Conservation (phyloP, 2,329 filamentous ascomycete species). For the Aspergillus calidoustus region DNA sequence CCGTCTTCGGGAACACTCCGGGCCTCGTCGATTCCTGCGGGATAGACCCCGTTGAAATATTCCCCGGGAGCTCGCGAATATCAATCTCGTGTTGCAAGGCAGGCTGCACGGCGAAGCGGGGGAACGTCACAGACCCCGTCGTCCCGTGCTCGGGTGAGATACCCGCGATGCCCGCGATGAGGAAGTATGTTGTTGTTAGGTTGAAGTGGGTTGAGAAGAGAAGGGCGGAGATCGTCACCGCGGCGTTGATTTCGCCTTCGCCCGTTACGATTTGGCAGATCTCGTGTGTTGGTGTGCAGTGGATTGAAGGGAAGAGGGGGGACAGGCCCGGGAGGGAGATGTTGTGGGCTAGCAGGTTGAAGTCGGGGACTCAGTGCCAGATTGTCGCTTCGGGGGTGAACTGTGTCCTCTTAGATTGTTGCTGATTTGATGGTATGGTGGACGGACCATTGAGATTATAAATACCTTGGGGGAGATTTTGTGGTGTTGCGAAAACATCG, state of each 20-base stretch:
- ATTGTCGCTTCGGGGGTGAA: slow-evolving; percentile 65
- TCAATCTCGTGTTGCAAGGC: slow-evolving; percentile 78
- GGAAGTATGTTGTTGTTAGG: slow-evolving; percentile 70
- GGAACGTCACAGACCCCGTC: slow-evolving; percentile 68
- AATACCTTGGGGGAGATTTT: slow-evolving; percentile 47
- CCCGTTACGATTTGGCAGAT: slow-evolving; percentile 73
- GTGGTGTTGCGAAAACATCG: not conserved
- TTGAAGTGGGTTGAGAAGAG: slow-evolving; percentile 67
- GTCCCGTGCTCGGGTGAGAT: slow-evolving; percentile 71
- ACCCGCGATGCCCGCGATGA: slow-evolving; percentile 75
- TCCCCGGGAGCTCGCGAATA: slow-evolving; percentile 66
- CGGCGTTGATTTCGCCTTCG: slow-evolving; percentile 76
- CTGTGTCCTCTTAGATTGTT: slow-evolving; percentile 40
- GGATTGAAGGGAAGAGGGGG: slow-evolving; percentile 66
- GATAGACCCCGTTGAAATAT: slow-evolving; percentile 71
- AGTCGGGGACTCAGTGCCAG: slow-evolving; percentile 64
- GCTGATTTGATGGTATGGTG: not conserved
- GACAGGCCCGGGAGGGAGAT: slow-evolving; percentile 67
- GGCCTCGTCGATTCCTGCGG: slow-evolving; percentile 63
- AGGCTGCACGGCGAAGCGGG: slow-evolving; percentile 73
- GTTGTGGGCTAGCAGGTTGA: slow-evolving; percentile 61
- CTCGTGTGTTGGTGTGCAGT: slow-evolving; percentile 64
- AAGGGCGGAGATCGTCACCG: slow-evolving; percentile 66
- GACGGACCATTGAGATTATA: slow-evolving; percentile 47
- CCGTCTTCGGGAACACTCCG: slow-evolving; percentile 59